These are phyloP conservation scores for Termitomyces sp. DNA, from an alignment of 768 basidiomycete genomes.

Conservation along the genomic window DNA sequence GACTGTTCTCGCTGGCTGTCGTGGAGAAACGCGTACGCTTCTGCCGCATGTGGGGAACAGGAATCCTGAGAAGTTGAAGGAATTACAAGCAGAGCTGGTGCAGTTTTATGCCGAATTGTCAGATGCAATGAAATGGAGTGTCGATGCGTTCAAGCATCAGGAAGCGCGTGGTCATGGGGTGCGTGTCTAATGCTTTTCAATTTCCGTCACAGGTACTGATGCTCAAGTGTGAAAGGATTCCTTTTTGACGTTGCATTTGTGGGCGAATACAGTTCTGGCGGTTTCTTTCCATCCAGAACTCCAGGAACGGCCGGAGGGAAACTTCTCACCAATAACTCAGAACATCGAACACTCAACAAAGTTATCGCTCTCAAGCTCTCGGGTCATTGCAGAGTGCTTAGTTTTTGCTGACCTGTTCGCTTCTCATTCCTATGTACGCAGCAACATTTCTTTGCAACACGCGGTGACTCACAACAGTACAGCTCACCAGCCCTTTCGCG, in stretches of 20 bases:
- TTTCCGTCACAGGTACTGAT: not conserved
- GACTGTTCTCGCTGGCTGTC: constrained; percentile 9
- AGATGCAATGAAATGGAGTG: constrained; percentile 14
- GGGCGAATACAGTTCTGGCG: constrained; percentile 11
- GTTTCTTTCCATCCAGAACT: constrained; percentile 13
- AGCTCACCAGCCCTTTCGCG: constrained; percentile 13
- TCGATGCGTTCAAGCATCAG: constrained; percentile 13
- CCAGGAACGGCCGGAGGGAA: constrained; percentile 1
- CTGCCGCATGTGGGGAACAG: not conserved
- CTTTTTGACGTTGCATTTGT: constrained; percentile 11
- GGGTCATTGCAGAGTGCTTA: constrained; percentile 11
- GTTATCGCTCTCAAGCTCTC: constrained; percentile 9
- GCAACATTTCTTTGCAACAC: not conserved
- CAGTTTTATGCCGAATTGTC: constrained; percentile 9
- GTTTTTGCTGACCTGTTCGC: constrained; percentile 14
- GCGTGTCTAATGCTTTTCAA: not conserved
- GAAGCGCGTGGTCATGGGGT: constrained; percentile 14
- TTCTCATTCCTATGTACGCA: constrained; percentile 12
- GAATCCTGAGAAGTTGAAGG: constrained; percentile 3
- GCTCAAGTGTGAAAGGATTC: constrained; percentile 5
- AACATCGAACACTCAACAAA: constrained; percentile 10
- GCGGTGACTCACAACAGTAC: not conserved
- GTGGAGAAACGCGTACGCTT: constrained; percentile 10
- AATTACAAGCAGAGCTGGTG: constrained; percentile 9
- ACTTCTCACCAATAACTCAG: constrained; percentile 6